Evolutionary conservation across 129 eudicot genomes (phyloP), one percentile per base, ranked within the genome.

Genomic region (Artemisia argyi): DNA sequence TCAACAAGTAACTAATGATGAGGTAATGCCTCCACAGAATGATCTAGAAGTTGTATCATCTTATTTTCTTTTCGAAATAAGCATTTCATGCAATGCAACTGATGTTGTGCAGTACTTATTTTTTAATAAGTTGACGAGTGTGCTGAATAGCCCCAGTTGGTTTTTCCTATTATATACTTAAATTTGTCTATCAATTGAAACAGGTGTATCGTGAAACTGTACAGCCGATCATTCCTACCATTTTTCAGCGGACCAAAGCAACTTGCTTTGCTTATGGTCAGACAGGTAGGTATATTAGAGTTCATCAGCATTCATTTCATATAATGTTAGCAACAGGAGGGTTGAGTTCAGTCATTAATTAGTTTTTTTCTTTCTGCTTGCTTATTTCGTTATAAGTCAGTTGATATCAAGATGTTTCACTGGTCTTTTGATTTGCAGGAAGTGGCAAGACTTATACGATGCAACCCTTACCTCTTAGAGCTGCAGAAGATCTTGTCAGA

Each of bases 401-500:
- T 46, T 67, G 53, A 50, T 51, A 49, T 44, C 22, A 60, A 60
- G 64, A 64, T 11, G 46, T 53, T 15, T 3, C 9, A 48, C 54
- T 22, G 0, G 16, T 53, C 28, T 57, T 22, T 81, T 32, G 58
- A 39, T 39, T 78, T 74, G 68, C 97, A 92, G 97, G 97, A 56
- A 92, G 97, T 73, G 97, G 97, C 15, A 92, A 92, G 85, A 92
- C 97, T 58, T 92, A 82, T 65, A 92, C 96, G 18, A 92, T 92
- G 97, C 92, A 92, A 75, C 97, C 97, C 28, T 73, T 92, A 75
- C 97, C 97, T 66, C 84, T 92, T 50, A 85, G 97, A 85, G 97
- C 97, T 61, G 96, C 96, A 4, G 96, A 86, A 75, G 96, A 89
- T 80, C 97, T 92, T 58, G 89, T 92, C 17, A 86, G 91, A 79